Evolutionary conservation across 768 basidiomycete genomes (phyloP).

Genomic region (Termitomyces sp.): DNA sequence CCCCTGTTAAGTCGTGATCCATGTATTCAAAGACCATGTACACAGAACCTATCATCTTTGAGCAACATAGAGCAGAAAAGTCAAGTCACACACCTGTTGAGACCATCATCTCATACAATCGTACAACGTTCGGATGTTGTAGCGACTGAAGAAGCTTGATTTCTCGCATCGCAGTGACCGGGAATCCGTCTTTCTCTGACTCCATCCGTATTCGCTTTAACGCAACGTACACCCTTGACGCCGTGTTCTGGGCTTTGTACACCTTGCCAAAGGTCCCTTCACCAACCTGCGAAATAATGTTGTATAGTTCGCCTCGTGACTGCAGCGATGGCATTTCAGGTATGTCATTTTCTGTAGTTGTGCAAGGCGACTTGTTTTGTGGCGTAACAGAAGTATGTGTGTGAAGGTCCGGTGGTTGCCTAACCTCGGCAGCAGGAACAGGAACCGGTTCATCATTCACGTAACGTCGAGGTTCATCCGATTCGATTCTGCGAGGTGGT

Average conservation of each 20-base stretch:
- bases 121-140: constrained; percentile 85
- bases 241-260: constrained; percentile 85
- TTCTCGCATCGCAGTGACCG: constrained; percentile 98
- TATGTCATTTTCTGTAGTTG: constrained; percentile 8
- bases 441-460: neutral
- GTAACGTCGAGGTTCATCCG: neutral
- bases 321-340: constrained; percentile 14
- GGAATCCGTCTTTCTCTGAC: constrained; percentile 95
- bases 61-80: neutral
- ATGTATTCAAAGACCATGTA: constrained; percentile 99
- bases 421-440: neutral
- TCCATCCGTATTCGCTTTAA: constrained; percentile 98
- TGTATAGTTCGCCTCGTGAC: constrained; percentile 61
- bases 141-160: constrained; percentile 95
- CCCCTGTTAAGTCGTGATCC: constrained; percentile 96
- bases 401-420: neutral
- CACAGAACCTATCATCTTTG: constrained; percentile 65
- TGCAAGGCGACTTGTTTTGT: constrained; percentile 1
- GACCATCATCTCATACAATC: constrained; percentile 97
- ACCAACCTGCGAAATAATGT: constrained; percentile 89
- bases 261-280: constrained; percentile 99
- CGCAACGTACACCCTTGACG: constrained; percentile 77
- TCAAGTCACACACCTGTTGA: constrained; percentile 67
- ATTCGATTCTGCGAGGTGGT: neutral
- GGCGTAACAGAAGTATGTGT: neutral